Base-by-base conservation (phyloP, 345 rosid species). In the Moricandia moricandioides region DNA sequence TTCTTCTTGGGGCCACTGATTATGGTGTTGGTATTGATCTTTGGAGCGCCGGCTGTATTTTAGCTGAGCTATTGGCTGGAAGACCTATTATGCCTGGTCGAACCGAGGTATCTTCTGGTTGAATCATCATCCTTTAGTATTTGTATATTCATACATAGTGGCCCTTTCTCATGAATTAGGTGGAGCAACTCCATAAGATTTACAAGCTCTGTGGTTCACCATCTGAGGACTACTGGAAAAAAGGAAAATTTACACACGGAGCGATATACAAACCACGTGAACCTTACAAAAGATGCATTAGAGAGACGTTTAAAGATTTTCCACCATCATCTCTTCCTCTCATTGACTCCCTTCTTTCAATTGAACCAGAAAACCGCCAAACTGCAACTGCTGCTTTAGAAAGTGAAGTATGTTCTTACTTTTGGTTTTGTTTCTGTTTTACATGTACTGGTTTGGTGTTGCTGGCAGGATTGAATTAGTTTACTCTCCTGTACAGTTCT, bases 141-240 rank as follows among this genome's bases (percentile, higher is more conserved):
- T 59, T 47, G 16, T 43, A 4, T 43, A 47, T 47, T 47, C 54
- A 47, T 45, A 49, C 56, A n/a, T 16, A 7, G 56, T 16, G 24
- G 10, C 24, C 4, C 5, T 49, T 49, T 14, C 24, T 49, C 4
- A 16, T 49, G 56, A 3, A 21, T 45, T 73, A 94, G 99, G 96
- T 94, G 56, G 99, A 94, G 86, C 99, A 94, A 80, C 86, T 94
- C 17, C 99, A 94, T 75, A 94, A 89, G 83, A 94, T 94, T 78
- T 94, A 90, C 86, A 94, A 91, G 87, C 84, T 94, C n/a, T 91
- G 98, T 37, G 97, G 98, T 78, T 94, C 98, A 26, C 98, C 98
- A 57, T 85, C 96, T 9, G 99, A 94, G 29, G 99, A 94, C 56
- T 94, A 92, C 73, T 94, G 99, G 99, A 92, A 89, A 82, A 94